Evolutionary conservation across 495 filamentous ascomycete species (phyloP).

Genomic region (Xylaria cubensis): DNA sequence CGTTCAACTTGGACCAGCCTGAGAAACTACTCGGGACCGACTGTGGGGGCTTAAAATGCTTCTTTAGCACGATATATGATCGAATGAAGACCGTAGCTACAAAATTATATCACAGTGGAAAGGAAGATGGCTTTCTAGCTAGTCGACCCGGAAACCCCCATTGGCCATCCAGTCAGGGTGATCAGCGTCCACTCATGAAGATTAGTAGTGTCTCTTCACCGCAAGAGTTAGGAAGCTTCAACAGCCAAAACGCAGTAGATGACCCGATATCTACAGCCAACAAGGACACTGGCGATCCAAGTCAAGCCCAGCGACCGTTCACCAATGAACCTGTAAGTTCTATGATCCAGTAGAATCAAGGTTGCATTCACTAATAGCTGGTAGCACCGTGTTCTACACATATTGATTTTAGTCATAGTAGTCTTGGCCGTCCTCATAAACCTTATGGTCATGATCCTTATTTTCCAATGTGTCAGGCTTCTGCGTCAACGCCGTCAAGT

Average conservation of each 20-base stretch:
- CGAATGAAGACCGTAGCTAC: conserved; percentile 36
- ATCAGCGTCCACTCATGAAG: conserved; percentile 26
- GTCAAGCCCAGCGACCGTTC: background rate
- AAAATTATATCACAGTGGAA: conserved; percentile 32
- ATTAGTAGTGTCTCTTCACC: conserved; percentile 3
- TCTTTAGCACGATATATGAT: conserved; percentile 36
- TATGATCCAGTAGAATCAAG: background rate
- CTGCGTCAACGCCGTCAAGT: conserved; percentile 21
- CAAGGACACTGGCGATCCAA: background rate
- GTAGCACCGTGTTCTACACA: conserved; percentile 6
- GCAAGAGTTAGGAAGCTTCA: background rate
- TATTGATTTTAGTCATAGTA: conserved; percentile 11
- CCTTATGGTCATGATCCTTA: conserved; percentile 15
- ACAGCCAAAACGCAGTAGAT: background rate
- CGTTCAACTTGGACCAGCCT: conserved; percentile 31
- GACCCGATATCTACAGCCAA: background rate
- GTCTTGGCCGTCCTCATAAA: conserved; percentile 20
- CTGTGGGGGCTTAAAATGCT: conserved; percentile 40
- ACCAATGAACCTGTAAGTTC: conserved; percentile 8
- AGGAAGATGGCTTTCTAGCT: conserved; percentile 24
- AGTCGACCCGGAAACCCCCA: conserved; percentile 22
- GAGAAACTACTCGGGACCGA: conserved; percentile 30
- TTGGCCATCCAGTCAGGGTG: conserved; percentile 30
- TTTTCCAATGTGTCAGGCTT: conserved; percentile 24
- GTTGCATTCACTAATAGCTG: conserved; percentile 1